Evolutionary conservation across 306 rosid species (phyloP).

Genomic region (Amphicarpaea edgeworthii): DNA sequence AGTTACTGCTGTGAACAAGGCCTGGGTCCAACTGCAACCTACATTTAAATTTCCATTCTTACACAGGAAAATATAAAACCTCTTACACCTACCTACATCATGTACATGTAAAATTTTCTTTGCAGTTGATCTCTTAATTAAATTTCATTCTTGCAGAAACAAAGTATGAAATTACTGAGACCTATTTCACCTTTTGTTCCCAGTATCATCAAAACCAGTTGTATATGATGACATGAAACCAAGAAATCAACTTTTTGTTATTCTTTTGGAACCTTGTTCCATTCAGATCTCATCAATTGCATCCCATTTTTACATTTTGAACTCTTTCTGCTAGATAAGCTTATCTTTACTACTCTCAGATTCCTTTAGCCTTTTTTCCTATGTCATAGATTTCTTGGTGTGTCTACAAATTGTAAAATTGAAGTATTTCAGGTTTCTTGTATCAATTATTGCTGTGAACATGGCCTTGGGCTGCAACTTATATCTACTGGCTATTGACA

Average conservation of each 20-base stretch:
- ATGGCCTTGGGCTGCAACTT: conserved; percentile 1
- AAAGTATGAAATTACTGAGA: background rate
- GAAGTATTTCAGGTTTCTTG: conserved; percentile 5
- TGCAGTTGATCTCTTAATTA: background rate
- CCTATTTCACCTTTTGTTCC: conserved; percentile 31
- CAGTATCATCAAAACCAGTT: conserved; percentile 34
- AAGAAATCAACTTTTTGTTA: conserved; percentile 17
- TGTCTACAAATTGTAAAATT: background rate
- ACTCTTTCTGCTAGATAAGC: conserved; percentile 19
- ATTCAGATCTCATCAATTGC: conserved; percentile 7
- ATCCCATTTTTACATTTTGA: conserved; percentile 10
- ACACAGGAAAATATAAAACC: conserved; percentile 2
- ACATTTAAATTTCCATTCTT: conserved; percentile 18
- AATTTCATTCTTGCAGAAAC: background rate
- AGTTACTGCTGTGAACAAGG: conserved; percentile 1
- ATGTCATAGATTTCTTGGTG: background rate
- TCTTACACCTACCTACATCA: conserved; percentile 52
- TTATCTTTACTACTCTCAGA: background rate
- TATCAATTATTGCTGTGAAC: background rate
- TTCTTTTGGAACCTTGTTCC: conserved; percentile 20
- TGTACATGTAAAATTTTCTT: conserved; percentile 42
- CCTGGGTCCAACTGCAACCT: conserved; percentile 11
- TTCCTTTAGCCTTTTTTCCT: conserved; percentile 3
- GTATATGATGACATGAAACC: conserved; percentile 46
- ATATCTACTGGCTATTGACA: background rate